Base-by-base conservation (phyloP, 129 eudicot genomes). In the Flaveria ramosissima region DNA sequence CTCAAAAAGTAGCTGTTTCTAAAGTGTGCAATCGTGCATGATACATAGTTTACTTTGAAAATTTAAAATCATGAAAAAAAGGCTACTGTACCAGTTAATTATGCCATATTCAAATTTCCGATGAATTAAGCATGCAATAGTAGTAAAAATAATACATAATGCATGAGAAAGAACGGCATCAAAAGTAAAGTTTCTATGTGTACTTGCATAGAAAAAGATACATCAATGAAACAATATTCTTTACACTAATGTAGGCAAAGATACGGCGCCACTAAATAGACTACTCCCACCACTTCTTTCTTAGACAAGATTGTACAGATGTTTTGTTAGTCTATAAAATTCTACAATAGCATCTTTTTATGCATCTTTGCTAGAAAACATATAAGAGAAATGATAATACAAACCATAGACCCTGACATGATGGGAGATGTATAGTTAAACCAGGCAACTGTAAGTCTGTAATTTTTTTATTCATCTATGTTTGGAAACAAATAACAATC, bases 361-460 rank as follows among this genome's bases (percentile, higher is more conserved):
- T 47, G 59, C 42, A 47, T 46, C 53, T 14, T 14, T 48, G 45
- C 17, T 14, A 48, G 75, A 47, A 48, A 70, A 70, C 23, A 70
- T 27, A 43, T 43, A n/a, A n/a, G n/a, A n/a, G n/a, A n/a, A n/a
- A 43, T 43, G 48, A 45, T 45, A 8, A 9, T 45, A 45, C 50
- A 45, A 36, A 45, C 50, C 50, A 45, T 45, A 48, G 41, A 20
- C 80, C 51, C 67, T 5, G 67, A 66, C 74, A 76, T 50, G 61
- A 11, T 48, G 30, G 16, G 36, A 65, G 48, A 20, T 50, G 72
- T 65, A 30, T 12, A 47, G 5, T 63, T 65, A 13, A 76, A 48
- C 64, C 50, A 64, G 39, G 13, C 50, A 30, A 20, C 48, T 32
- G 62, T 47, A 19, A 6, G 41, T 36, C 41, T 36, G 7, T 36